Percentiles rank a stretch among this genome's conserved stretches.
phyloP scores from a whole-genome alignment of 1,284 basidiomycete genomes.

The Blastosporella zonata region DNA sequence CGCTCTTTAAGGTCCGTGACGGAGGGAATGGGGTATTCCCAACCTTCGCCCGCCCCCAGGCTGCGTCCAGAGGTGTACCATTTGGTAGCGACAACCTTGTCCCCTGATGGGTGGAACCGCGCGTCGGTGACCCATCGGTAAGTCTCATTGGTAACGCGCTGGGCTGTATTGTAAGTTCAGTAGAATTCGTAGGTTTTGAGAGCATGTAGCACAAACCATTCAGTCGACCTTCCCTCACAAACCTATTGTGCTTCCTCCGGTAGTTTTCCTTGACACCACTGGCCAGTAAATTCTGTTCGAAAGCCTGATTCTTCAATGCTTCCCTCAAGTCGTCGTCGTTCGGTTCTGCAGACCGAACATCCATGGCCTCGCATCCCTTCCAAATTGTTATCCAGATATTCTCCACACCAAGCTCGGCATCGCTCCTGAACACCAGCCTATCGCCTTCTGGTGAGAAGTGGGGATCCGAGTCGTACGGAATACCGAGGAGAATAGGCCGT shows the following conservation, averaged over 20 bases:
- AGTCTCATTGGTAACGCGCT: constrained; percentile 69
- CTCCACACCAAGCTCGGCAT: constrained; percentile 67
- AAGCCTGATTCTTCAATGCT: constrained; percentile 35
- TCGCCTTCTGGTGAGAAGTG: constrained; percentile 67
- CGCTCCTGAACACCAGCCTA: constrained; percentile 60
- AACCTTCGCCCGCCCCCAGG: constrained; percentile 68
- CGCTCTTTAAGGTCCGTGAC: constrained; percentile 21
- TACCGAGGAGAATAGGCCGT: constrained; percentile 51
- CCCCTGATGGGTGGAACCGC: constrained; percentile 64
- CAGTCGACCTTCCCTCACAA: constrained; percentile 58
- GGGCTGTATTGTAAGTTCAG: constrained; percentile 36
- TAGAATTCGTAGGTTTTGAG: constrained; percentile 1
- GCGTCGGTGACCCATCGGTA: constrained; percentile 66
- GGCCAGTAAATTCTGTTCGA: constrained; percentile 49
- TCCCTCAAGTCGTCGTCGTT: constrained; percentile 28
- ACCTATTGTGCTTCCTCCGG: constrained; percentile 43
- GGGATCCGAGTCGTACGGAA: constrained; percentile 69
- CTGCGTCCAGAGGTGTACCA: constrained; percentile 66
- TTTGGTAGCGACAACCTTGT: constrained; percentile 64
- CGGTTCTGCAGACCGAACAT: constrained; percentile 37
- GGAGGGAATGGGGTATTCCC: constrained; percentile 55
- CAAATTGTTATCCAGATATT: constrained; percentile 71
- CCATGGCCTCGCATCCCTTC: constrained; percentile 59
- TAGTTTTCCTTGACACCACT: constrained; percentile 48
- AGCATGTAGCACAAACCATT: constrained; percentile 39